phyloP scores from a whole-genome alignment of 805 yeast species.

The Nematodospora valgi region DNA sequence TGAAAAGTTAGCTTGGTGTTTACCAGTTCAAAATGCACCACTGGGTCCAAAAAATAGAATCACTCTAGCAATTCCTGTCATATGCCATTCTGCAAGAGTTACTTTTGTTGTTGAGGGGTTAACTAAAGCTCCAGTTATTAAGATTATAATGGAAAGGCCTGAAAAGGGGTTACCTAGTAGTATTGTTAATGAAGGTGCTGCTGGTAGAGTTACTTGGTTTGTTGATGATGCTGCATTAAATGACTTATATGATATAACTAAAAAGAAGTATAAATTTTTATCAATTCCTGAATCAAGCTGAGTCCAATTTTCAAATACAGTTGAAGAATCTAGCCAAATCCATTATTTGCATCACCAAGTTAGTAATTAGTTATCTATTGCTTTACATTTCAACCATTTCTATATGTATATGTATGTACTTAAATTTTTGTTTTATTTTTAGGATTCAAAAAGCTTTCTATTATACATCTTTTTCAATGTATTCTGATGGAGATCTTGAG shows the following conservation, averaged over 20 bases:
- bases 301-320: too few species aligned
- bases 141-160: slow-evolving; percentile 92
- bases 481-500: slow-evolving; percentile 58
- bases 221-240: slow-evolving; percentile 90
- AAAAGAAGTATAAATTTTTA: slow-evolving; percentile 65
- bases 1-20: slow-evolving; percentile 92
- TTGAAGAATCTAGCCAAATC: too few species aligned
- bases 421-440: neutral
- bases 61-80: slow-evolving; percentile 89
- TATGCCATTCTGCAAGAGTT: slow-evolving; percentile 88
- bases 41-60: slow-evolving; percentile 80
- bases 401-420: neutral
- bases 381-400: neutral
- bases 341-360: too few species aligned
- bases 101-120: slow-evolving; percentile 96
- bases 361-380: too few species aligned
- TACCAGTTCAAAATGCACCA: slow-evolving; percentile 90
- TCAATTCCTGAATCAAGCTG: slow-evolving; percentile 20
- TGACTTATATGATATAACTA: slow-evolving; percentile 68
- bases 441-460: too few species aligned
- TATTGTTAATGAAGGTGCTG: slow-evolving; percentile 93
- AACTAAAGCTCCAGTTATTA: slow-evolving; percentile 88
- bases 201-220: slow-evolving; percentile 95
- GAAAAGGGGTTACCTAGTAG: slow-evolving; percentile 94
- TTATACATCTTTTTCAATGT: slow-evolving; percentile 40